Evolutionary conservation across 495 filamentous ascomycete genomes (phyloP).

Genomic region (Evernia prunastri): DNA sequence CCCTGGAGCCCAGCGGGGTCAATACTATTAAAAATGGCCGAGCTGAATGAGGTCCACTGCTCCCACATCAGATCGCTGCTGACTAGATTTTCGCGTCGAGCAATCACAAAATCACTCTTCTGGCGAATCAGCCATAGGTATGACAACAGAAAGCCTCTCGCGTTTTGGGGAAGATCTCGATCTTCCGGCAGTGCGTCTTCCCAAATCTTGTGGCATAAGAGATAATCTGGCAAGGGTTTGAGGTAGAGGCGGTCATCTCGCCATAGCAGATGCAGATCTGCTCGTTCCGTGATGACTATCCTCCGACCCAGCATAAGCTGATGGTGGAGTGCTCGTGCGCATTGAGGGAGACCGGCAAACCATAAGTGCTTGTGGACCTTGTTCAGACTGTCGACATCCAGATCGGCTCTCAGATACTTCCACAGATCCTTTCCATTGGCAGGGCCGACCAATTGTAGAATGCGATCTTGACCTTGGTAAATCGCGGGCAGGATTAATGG

Average conservation of each 20-base stretch:
- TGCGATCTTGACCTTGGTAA: background rate
- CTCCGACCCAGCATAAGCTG: slow-evolving; percentile 38
- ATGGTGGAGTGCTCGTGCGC: slow-evolving; percentile 43
- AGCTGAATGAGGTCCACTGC: slow-evolving; percentile 6
- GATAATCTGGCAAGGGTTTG: slow-evolving; percentile 20
- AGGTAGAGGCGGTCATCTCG: slow-evolving; percentile 3
- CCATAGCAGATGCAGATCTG: slow-evolving; percentile 32
- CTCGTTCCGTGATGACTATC: slow-evolving; percentile 38
- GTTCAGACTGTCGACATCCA: slow-evolving; percentile 29
- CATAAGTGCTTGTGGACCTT: slow-evolving; percentile 38
- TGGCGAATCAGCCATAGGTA: slow-evolving; percentile 18
- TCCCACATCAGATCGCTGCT: slow-evolving; percentile 1
- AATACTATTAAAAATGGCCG: slow-evolving; percentile 8
- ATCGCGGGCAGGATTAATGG: slow-evolving; percentile 5
- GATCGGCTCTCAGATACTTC: background rate
- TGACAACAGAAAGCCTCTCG: slow-evolving; percentile 16
- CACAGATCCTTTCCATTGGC: background rate
- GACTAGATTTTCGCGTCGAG: slow-evolving; percentile 12
- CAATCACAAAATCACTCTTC: slow-evolving; percentile 14
- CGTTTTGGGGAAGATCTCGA: slow-evolving; percentile 2
- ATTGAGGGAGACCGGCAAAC: slow-evolving; percentile 43
- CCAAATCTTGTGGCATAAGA: slow-evolving; percentile 12
- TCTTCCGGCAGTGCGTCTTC: slow-evolving; percentile 3
- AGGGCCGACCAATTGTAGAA: background rate
- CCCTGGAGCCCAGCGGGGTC: background rate